Evolutionary conservation across 1,139 yeast species (phyloP).

Genomic region (Geotrichum citri-aurantii): DNA sequence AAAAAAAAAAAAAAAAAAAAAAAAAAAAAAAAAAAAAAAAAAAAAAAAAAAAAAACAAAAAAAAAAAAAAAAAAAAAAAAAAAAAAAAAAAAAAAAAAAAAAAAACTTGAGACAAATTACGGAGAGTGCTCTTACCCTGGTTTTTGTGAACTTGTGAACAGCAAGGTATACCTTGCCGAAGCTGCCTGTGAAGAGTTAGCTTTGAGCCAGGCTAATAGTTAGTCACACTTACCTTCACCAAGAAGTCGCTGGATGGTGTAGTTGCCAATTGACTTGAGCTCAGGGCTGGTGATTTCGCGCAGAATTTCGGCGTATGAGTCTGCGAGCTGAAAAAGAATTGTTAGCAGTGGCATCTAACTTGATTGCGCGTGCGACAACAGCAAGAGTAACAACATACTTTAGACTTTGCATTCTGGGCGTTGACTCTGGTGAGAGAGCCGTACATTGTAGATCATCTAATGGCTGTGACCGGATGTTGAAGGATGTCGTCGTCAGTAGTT

Average conservation of each 20-base stretch:
- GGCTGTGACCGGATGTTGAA: background rate
- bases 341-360: background rate
- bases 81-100: too few relatives aligned
- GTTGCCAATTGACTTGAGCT: constrained; percentile 64
- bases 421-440: constrained; percentile 27
- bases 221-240: constrained; percentile 53
- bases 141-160: constrained; percentile 61
- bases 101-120: too few relatives aligned
- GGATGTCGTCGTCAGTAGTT: constrained; percentile 14
- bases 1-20: too few relatives aligned
- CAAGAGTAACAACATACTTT: constrained; percentile 23
- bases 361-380: background rate
- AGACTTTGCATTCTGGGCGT: constrained; percentile 34
- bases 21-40: too few relatives aligned
- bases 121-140: constrained; percentile 47
- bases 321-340: constrained; percentile 39
- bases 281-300: constrained; percentile 48
- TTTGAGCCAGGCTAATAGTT: background rate
- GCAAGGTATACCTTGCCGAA: constrained; percentile 92
- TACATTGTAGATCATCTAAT: constrained; percentile 23
- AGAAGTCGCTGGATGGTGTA: constrained; percentile 64
- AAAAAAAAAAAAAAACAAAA: too few relatives aligned
- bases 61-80: too few relatives aligned
- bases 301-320: constrained; percentile 61
- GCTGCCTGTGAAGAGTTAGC: constrained; percentile 41